Evolutionary conservation across 2,329 filamentous ascomycete species (phyloP), one percentile per base, ranked within the genome.

Genomic region (Colletotrichum incanum): DNA sequence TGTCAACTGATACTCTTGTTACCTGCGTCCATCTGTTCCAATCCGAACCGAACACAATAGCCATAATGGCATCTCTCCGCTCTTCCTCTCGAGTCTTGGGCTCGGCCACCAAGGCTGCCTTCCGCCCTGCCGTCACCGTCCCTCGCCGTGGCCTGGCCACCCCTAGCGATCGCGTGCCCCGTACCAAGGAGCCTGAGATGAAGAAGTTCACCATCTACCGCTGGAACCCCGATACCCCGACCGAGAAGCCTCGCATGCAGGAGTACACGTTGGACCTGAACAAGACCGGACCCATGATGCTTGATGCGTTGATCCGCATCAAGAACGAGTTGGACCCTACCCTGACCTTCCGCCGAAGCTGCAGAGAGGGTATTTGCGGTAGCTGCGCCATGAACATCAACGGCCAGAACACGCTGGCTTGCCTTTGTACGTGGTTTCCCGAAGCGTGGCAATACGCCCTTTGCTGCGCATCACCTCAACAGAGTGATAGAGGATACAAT

Each of bases 321-420:
- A 99, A 99, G 93, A 99, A 99, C 85, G 96, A 99, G 90, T 85
- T 97, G 75, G 96, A 99, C 84, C 95, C 96, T 63, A 98, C 96
- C 56, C 86, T 99, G 80, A 98, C 96, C 66, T 99, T 99, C 89
- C 91, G 96, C 82, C 87, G 96, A 84, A 97, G 94, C 84, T 99
- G 96, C 87, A 90, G 96, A 86, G 96, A 99, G 90, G 96, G 96
- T 78, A 99, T 99, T 80, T 99, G 96, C 82, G 96, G 96, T 77
- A 97, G 94, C 84, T 99, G 96, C 83, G 96, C 96, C 77, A 99
- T 99, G 96, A 99, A 99, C 89, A 98, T 99, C 83, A 97, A 98
- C 84, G 96, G 96, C 83, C 93, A 97, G 80, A 99, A 99, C 88
- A 99, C 96, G 70, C 86, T 99, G 79, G 96, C 96, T 77, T 99